phyloP scores from a whole-genome alignment of 192 early-diverging fungal genomes.

The Tieghemiomyces parasiticus region DNA sequence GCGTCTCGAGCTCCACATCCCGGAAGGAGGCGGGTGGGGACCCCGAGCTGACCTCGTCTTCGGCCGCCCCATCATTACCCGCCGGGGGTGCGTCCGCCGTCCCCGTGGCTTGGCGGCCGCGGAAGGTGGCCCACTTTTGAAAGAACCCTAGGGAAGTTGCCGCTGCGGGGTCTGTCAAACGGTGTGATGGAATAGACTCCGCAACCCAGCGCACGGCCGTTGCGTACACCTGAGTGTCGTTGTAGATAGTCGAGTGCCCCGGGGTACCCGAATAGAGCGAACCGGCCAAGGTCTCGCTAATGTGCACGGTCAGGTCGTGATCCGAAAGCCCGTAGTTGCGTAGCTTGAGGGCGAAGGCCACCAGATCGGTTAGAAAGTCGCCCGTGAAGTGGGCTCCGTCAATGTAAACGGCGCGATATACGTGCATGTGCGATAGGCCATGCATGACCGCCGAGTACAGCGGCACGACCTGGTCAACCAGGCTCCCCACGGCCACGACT shows the following conservation, averaged over 20 bases:
- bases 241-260: slow-evolving; percentile 90
- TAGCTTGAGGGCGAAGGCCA: slow-evolving; percentile 73
- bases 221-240: slow-evolving; percentile 73
- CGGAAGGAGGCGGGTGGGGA: slow-evolving; percentile 26
- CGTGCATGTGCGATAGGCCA: slow-evolving; percentile 53
- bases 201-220: slow-evolving; percentile 33
- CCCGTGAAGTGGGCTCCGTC: slow-evolving; percentile 65
- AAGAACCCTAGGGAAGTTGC: slow-evolving; percentile 12
- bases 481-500: slow-evolving; percentile 63
- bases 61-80: slow-evolving; percentile 11
- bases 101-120: slow-evolving; percentile 13
- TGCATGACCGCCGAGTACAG: slow-evolving; percentile 63
- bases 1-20: slow-evolving; percentile 45
- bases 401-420: slow-evolving; percentile 85
- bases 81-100: slow-evolving; percentile 19
- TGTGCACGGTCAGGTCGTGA: slow-evolving; percentile 69
- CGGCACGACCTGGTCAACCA: slow-evolving; percentile 96
- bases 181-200: slow-evolving; percentile 26
- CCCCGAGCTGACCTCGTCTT: slow-evolving; percentile 21
- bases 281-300: slow-evolving; percentile 76
- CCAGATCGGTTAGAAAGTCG: slow-evolving; percentile 75
- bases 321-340: slow-evolving; percentile 81
- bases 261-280: slow-evolving; percentile 71
- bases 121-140: slow-evolving; percentile 7
- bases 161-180: slow-evolving; percentile 3